A percentile compares a stretch with the other conserved stretches of the same genome.
Conservation (phyloP, 352 stramenopile genomes). For the Globisporangium okanoganense region DNA sequence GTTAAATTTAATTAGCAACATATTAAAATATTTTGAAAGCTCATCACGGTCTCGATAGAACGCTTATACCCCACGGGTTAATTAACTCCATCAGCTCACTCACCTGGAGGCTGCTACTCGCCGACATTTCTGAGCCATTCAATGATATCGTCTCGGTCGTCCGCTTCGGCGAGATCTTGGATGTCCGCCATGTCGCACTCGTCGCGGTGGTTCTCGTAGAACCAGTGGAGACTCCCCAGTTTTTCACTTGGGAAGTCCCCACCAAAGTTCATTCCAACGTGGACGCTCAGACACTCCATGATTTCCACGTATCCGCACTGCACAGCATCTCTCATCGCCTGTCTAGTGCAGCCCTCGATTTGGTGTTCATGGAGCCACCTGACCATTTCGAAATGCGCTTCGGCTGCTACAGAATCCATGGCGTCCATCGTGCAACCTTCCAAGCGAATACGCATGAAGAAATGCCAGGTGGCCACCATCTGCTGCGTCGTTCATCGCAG, state of each 20-base stretch:
- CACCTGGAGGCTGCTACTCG: background rate
- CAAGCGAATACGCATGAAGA: too few relatives aligned
- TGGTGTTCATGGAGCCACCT: background rate
- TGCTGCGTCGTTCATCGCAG: too few relatives aligned
- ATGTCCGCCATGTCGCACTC: background rate
- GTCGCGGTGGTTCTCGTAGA: background rate
- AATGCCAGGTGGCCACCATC: too few relatives aligned
- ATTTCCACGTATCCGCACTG: background rate
- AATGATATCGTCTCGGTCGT: background rate
- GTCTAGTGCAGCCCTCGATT: background rate
- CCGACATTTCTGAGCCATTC: background rate
- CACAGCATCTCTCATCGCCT: background rate
- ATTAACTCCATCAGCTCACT: background rate
- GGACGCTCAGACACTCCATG: background rate
- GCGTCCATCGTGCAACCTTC: too few relatives aligned
- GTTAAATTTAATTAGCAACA: too few relatives aligned
- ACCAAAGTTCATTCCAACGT: background rate
- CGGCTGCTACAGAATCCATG: too few relatives aligned
- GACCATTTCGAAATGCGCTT: too few relatives aligned
- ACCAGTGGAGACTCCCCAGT: background rate
- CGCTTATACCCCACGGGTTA: too few relatives aligned
- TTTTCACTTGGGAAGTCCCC: too few relatives aligned
- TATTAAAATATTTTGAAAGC: background rate
- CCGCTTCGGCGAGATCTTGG: background rate
- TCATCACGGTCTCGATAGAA: too few relatives aligned